phyloP scores from a whole-genome alignment of 176 grass and related monocot genomes.

The Phragmites australis region DNA sequence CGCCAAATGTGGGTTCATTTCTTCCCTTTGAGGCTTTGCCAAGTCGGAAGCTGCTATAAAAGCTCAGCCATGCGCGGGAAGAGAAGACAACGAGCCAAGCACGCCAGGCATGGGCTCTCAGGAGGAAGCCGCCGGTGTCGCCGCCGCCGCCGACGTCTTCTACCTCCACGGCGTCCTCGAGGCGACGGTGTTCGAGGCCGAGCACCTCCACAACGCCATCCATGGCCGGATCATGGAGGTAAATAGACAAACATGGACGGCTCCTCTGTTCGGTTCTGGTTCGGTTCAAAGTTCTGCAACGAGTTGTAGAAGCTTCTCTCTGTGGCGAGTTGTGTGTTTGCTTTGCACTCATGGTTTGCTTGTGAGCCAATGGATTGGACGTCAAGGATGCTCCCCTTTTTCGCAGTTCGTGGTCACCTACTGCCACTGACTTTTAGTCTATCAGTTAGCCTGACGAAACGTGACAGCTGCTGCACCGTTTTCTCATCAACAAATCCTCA shows the following conservation, averaged over 20 bases:
- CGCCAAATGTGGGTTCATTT: constrained; percentile 7
- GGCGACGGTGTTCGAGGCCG: constrained; percentile 66
- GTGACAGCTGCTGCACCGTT: not conserved
- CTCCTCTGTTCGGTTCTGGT: not conserved
- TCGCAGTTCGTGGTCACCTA: constrained; percentile 26
- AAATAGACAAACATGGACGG: not conserved
- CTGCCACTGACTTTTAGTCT: constrained; percentile 27
- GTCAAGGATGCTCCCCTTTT: constrained; percentile 27
- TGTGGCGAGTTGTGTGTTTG: not conserved
- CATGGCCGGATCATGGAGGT: constrained; percentile 58
- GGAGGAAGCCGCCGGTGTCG: not conserved
- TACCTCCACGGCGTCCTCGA: constrained; percentile 79
- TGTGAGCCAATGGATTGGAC: constrained; percentile 36
- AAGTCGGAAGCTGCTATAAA: constrained; percentile 31
- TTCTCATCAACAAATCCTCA: constrained; percentile 6
- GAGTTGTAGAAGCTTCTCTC: not conserved
- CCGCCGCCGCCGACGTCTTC: constrained; percentile 2
- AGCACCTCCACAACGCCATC: constrained; percentile 61
- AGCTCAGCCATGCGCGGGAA: not conserved
- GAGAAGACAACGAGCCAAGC: constrained; percentile 11
- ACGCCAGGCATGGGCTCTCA: constrained; percentile 29
- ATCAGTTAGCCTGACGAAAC: constrained; percentile 10
- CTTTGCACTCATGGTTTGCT: constrained; percentile 54
- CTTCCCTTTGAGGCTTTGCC: constrained; percentile 31
- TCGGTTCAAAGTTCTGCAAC: not conserved